Percentiles rank a stretch among this genome's conserved stretches.
These are phyloP conservation scores for Phytophthora sp. DNA, from an alignment of 352 stramenopile species.

Conservation along the genomic window DNA sequence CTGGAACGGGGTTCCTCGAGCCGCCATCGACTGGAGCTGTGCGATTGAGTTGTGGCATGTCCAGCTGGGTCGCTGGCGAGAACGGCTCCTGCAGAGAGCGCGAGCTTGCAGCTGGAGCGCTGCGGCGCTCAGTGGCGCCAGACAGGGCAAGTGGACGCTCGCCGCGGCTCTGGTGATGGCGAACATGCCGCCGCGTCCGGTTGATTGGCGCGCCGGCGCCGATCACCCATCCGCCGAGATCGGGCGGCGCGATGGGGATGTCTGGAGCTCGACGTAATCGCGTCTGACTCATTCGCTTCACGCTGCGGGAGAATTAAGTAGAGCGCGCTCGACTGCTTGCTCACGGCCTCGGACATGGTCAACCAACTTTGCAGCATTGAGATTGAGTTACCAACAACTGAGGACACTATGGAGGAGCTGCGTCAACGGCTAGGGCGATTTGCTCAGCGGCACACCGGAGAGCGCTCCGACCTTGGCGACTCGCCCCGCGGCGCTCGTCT, in stretches of 20 bases:
- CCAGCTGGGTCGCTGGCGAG: too few relatives aligned
- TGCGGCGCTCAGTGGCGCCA: constrained; percentile 19
- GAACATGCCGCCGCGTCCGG: constrained; percentile 5
- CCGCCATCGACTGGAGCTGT: constrained; percentile 6
- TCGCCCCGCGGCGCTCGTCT: constrained; percentile 31
- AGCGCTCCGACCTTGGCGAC: constrained; percentile 32
- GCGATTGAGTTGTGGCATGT: constrained; percentile 24
- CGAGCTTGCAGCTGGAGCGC: constrained; percentile 5
- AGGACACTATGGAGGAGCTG: background rate
- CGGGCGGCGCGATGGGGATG: constrained; percentile 3
- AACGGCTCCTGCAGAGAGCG: constrained; percentile 13
- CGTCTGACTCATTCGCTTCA: constrained; percentile 28
- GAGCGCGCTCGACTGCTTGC: too few relatives aligned
- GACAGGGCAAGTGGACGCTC: constrained; percentile 15
- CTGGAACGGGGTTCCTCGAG: constrained; percentile 18
- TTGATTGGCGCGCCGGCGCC: constrained; percentile 26
- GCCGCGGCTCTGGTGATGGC: constrained; percentile 26
- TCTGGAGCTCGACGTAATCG: constrained; percentile 7
- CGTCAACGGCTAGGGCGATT: background rate
- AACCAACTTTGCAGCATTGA: background rate
- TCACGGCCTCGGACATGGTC: too few relatives aligned
- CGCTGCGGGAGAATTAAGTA: too few relatives aligned
- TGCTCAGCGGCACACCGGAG: constrained; percentile 34
- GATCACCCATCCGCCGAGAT: constrained; percentile 6
- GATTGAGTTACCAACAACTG: background rate